These are phyloP conservation scores for Daldinia sp. DNA, from an alignment of 2,329 filamentous ascomycete species.

Conservation along the genomic window DNA sequence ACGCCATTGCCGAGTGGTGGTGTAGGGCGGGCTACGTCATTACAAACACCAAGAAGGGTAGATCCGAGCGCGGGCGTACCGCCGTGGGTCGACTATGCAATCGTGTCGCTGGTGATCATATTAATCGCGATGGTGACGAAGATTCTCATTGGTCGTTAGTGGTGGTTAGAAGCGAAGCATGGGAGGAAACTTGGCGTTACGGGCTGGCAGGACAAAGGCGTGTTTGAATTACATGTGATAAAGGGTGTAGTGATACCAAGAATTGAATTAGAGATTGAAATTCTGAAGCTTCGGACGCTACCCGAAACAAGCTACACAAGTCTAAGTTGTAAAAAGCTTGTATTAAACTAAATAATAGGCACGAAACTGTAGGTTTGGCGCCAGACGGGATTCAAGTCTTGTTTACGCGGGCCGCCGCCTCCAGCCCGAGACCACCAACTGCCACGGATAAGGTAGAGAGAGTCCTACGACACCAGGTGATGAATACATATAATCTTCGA, in stretches of 20 bases:
- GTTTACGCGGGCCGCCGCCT: conserved; percentile 20
- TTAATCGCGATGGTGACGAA: conserved; percentile 77
- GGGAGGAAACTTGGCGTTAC: conserved; percentile 28
- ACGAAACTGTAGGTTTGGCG: conserved; percentile 11
- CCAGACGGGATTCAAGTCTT: conserved; percentile 29
- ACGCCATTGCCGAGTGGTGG: conserved; percentile 47
- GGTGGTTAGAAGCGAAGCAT: neutral
- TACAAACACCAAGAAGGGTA: conserved; percentile 17
- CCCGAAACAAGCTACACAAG: neutral
- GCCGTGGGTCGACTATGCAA: conserved; percentile 84
- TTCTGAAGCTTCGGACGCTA: neutral
- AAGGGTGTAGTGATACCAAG: conserved; percentile 33
- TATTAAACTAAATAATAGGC: neutral
- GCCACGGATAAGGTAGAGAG: conserved; percentile 7
- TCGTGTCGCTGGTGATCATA: conserved; percentile 77
- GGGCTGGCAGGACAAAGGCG: conserved; percentile 25
- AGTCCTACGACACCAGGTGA: too few relatives aligned
- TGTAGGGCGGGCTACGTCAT: conserved; percentile 35
- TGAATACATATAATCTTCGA: too few relatives aligned
- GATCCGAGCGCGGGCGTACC: conserved; percentile 66
- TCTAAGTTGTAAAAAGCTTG: neutral
- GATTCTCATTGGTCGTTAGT: conserved; percentile 56
- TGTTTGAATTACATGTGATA: conserved; percentile 12
- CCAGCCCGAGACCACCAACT: neutral
- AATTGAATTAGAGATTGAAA: conserved; percentile 23